Base-by-base conservation (phyloP, 177 flowering plant species). In the Tripterygium wilfordii region DNA sequence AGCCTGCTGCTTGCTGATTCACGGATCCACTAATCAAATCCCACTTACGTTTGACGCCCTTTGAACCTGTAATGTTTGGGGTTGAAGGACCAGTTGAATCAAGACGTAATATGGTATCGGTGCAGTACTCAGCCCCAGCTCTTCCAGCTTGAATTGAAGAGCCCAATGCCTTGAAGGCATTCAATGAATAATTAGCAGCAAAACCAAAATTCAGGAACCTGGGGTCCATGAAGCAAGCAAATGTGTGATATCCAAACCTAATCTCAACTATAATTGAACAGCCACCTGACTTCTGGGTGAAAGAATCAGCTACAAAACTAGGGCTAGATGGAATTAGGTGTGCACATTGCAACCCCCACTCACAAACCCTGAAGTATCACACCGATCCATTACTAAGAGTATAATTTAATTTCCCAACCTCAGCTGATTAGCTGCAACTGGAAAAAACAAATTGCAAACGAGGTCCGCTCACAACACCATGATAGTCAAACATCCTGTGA, bases 281-380 rank as follows among this genome's bases (percentile, higher is more conserved):
- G 80, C 42, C 53, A 63, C 85, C 80, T 76, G 74, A 64, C 83
- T 85, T 78, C 80, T 5, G 14, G 16, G 38, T 1, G 3, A 38
- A 20, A 38, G 12, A 38, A 18, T 42, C 58, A 65, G 38, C 51
- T 49, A 67, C 64, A 67, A 62, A 68, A 64, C 58, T 63, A 72
- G 6, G 33, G 75, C 74, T 69, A 73, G 69, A 68, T 47, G 70
- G 58, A 52, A 54, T 44, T 33, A 27, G 33, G 60, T 48, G 61
- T 47, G 67, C 26, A 54, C 20, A 42, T 37, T 61, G 60, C 49
- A 73, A 74, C 61, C 96, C 69, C 96, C 95, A 38, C 96, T 88
- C 16, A 88, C 96, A 63, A 88, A 84, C 59, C 96, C 96, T 22
- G 88, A 84, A 14, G 96, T 88, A 59, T 88, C 96, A 55, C 80